Base-by-base conservation (phyloP, 2,329 filamentous ascomycete species). In the Metarhizium album region DNA sequence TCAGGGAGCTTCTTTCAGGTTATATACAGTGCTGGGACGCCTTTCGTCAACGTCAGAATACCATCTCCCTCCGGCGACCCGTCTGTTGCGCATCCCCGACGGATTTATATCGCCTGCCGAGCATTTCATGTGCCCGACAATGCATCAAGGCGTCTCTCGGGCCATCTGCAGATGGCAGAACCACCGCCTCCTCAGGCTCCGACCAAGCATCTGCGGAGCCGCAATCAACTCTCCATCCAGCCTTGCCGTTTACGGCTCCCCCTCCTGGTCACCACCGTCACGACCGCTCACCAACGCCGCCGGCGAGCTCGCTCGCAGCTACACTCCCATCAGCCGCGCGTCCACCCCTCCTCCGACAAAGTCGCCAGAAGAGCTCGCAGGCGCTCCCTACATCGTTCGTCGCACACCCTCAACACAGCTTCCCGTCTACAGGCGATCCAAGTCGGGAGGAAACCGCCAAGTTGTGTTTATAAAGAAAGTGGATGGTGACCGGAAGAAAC, bases 391-490 rank as follows among this genome's bases (percentile, higher is more conserved):
- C 72, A 76, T 83, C 60, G 76, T 97, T 56, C 74, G 74, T 48
- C 84, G 89, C 54, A 91, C 88, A 3, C 70, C 74, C 1, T 83
- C 79, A 37, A 79, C 82, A 46, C 81, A 88, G 57, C 72, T 93
- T 2, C 82, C 88, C 23, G 78, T 97, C 43, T 98, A 97, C 70
- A 74, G 82, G 16, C 74, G 82, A 57, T 73, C 70, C 56, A 90
- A 87, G 71, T 76, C 81, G 13, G 89, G 89, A 48, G 87, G 88
- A 14, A 93, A 87, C 57, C 75, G 83, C 62, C 80, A 82, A 60
- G 69, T 86, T 60, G 94, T 91, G 4, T 68, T 80, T 51, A 70
- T 98, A 51, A 86, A 89, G 65, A 90, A 87, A 68, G 77, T 91
- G 47, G 82, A 88, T 52, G 93, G 93, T 16, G 78, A 95, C 64